Evolutionary conservation across 495 filamentous ascomycete genomes (phyloP).

Genomic region (Collariella sp.): DNA sequence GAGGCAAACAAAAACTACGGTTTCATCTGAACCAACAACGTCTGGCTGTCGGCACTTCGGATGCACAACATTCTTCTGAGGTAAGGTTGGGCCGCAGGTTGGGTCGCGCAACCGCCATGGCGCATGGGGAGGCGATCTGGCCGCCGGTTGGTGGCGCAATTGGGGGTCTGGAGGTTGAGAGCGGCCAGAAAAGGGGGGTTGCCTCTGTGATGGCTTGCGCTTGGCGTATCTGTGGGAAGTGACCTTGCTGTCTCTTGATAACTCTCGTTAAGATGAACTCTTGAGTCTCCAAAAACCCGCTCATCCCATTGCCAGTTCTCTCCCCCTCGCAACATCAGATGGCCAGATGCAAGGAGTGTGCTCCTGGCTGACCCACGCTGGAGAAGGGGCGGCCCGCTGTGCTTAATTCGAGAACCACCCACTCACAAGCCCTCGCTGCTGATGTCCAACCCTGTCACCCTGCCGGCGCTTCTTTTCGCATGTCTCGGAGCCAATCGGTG

Average conservation of each 20-base stretch:
- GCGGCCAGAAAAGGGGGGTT: background rate
- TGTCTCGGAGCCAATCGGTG: slow-evolving; percentile 3
- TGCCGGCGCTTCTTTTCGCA: slow-evolving; percentile 4
- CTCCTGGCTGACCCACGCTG: background rate
- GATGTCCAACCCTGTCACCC: background rate
- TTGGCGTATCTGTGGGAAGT: too few relatives aligned
- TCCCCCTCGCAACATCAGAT: background rate
- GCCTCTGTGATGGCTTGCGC: too few relatives aligned
- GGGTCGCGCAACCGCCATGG: slow-evolving; percentile 14
- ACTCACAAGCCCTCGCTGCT: background rate
- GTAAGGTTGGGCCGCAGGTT: slow-evolving; percentile 24
- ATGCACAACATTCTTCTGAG: slow-evolving; percentile 14
- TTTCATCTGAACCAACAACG: background rate
- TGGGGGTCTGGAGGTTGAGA: background rate
- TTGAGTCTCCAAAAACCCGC: too few relatives aligned
- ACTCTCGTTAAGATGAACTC: too few relatives aligned
- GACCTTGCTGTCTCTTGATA: too few relatives aligned
- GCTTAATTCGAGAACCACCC: background rate
- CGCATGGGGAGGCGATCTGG: background rate
- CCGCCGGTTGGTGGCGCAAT: background rate
- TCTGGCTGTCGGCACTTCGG: background rate
- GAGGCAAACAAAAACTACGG: too few relatives aligned
- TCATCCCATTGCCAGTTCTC: background rate
- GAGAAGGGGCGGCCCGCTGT: background rate
- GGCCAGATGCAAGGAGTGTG: background rate